Evolutionary conservation across 257 asterid species (phyloP).

Genomic region (Jaltomata sinuosa): DNA sequence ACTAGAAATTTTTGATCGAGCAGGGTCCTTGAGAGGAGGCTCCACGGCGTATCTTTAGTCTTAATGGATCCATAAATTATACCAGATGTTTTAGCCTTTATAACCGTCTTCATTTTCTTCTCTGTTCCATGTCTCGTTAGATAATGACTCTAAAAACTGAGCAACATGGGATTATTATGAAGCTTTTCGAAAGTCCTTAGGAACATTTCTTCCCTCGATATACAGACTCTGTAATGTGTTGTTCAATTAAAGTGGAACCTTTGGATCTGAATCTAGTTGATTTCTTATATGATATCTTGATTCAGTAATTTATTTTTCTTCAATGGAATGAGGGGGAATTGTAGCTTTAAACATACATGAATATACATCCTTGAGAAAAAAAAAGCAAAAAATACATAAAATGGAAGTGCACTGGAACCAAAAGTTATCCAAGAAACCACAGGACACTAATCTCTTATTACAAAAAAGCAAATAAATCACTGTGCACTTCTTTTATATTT

Average conservation of each 20-base stretch:
- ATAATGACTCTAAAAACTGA: neutral
- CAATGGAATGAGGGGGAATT: neutral
- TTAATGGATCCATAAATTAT: neutral
- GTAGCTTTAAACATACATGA: neutral
- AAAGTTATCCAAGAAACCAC: neutral
- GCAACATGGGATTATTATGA: neutral
- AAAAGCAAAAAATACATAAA: neutral
- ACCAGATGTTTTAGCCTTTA: neutral
- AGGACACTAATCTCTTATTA: neutral
- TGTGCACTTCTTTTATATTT: neutral
- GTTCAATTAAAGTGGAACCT: neutral
- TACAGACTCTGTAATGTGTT: neutral
- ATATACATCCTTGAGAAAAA: neutral
- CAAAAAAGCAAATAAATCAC: neutral
- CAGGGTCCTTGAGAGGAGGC: neutral
- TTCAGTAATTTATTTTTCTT: neutral
- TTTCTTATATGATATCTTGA: neutral
- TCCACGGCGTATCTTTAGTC: conserved; percentile 2
- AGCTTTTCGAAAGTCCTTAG: neutral
- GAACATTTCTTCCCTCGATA: neutral
- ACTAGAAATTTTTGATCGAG: conserved; percentile 7
- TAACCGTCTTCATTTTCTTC: neutral
- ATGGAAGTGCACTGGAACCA: neutral
- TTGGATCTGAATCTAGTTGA: neutral
- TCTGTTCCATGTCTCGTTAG: neutral